A percentile compares a stretch with the other conserved stretches of the same genome.
Conservation (phyloP, 768 basidiomycete genomes). For the Daedaleopsis sinensis region DNA sequence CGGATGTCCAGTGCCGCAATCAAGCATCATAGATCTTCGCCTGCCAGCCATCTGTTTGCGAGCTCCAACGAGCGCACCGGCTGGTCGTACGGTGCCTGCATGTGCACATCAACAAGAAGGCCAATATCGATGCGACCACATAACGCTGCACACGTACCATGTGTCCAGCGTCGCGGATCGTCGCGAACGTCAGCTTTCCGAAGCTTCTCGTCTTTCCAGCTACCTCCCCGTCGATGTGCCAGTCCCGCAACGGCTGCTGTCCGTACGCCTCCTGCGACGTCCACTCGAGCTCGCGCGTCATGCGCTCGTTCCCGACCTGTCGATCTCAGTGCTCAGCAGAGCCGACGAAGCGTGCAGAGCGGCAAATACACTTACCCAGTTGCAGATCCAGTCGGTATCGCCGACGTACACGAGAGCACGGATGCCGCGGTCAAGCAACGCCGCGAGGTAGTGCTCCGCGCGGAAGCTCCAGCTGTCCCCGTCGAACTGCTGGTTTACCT, state of each 20-base stretch:
- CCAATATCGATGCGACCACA: not conserved
- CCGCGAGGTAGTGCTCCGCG: constrained; percentile 45
- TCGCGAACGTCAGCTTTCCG: constrained; percentile 63
- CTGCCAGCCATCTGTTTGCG: constrained; percentile 51
- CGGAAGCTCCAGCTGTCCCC: constrained; percentile 14
- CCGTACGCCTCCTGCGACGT: constrained; percentile 50
- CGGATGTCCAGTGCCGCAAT: too few relatives aligned
- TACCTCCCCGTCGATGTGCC: constrained; percentile 52
- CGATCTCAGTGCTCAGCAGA: not conserved
- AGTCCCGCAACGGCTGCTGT: constrained; percentile 45
- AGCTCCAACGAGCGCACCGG: constrained; percentile 54
- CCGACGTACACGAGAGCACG: constrained; percentile 56
- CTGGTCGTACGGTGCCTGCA: constrained; percentile 64
- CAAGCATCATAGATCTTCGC: constrained; percentile 11
- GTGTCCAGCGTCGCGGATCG: constrained; percentile 69
- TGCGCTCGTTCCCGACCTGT: constrained; percentile 57
- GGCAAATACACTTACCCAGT: constrained; percentile 43
- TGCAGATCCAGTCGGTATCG: constrained; percentile 57
- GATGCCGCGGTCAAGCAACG: constrained; percentile 55
- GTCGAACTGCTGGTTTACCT: constrained; percentile 44
- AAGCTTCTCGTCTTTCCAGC: constrained; percentile 58
- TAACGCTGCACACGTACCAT: constrained; percentile 47
- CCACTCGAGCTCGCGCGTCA: constrained; percentile 61
- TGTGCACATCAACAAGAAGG: not conserved
- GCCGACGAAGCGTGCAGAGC: not conserved